Evolutionary conservation across 306 rosid genomes (phyloP), one percentile per base, ranked within the genome.

Genomic region (Hippophae gyantsensis): DNA sequence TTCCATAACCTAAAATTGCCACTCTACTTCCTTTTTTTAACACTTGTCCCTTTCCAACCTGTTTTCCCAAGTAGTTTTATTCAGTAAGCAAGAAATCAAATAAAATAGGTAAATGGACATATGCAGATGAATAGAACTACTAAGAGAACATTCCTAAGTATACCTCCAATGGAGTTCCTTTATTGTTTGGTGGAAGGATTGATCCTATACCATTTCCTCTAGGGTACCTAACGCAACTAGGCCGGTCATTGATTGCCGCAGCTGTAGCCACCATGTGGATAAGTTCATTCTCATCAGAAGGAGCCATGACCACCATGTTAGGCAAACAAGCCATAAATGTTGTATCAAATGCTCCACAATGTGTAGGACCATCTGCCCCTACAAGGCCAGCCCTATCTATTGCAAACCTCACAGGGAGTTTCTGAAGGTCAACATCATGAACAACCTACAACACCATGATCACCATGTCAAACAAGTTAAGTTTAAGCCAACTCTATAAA

Each of bases 291-390:
- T 82, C 87, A 27, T 73, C 61, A 10, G 83, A 77, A 4, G 86
- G 82, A 65, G 83, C 86, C 86, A 81, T 81, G 9, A 78, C 83
- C 60, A 81, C 81, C 81, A 81, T 81, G 74, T 78, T 81, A 14
- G 86, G 86, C 62, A 81, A 72, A 69, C 84, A 82, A 48, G 84
- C 81, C 87, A 82, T 72, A 71, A 78, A 82, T 2, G 84, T 82
- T 26, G 75, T 75, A 66, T 82, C 87, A 63, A 82, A 82, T 9
- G 87, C 87, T 38, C 87, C 87, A 9, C 87, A 81, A 25, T 81
- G 87, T 7, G 81, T 82, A 58, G 87, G 87, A 56, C 87, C 87
- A 72, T 82, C 87, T 42, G 81, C 84, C 42, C 87, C 87, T 0
- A 78, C 84, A 42, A 82, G 64, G 10, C 87, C 87, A 23, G 84